Percentiles rank a stretch among this genome's conserved stretches.
phyloP scores from a whole-genome alignment of 164 flowering plant genomes.

The Protea cynaroides region DNA sequence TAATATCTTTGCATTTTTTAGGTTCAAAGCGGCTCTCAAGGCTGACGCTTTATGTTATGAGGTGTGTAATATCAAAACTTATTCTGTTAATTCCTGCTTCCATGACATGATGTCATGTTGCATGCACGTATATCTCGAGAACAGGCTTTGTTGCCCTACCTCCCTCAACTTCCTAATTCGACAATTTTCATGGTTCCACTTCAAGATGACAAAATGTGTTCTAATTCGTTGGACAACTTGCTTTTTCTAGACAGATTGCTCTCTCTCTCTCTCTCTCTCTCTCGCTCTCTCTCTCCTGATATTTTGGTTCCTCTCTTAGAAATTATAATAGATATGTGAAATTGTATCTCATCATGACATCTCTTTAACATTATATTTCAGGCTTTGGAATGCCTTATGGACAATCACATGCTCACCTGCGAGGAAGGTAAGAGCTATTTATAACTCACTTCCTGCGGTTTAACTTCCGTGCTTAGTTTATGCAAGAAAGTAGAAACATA shows the following conservation, averaged over 20 bases:
- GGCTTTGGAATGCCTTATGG: constrained; percentile 94
- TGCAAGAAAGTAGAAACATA: neutral
- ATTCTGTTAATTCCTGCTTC: constrained; percentile 1
- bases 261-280: too few species aligned
- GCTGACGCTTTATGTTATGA: constrained; percentile 98
- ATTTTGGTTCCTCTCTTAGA: neutral
- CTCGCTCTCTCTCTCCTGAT: too few species aligned
- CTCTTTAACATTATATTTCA: constrained; percentile 23
- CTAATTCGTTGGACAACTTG: too few species aligned
- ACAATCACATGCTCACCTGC: constrained; percentile 88
- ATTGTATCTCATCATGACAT: constrained; percentile 6
- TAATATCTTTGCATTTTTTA: constrained; percentile 19
- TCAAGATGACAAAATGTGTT: neutral
- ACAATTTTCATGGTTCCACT: neutral
- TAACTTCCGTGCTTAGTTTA: neutral
- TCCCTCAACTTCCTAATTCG: constrained; percentile 4
- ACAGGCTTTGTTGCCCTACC: neutral
- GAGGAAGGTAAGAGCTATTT: constrained; percentile 64
- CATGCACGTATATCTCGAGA: too few species aligned
- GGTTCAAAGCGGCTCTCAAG: constrained; percentile 95
- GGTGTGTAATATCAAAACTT: constrained; percentile 37
- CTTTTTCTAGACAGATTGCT: too few species aligned
- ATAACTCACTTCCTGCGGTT: neutral
- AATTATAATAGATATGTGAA: neutral
- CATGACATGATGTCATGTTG: neutral